Percentiles rank a stretch among this genome's conserved stretches.
Evolutionary conservation across 176 grass and related monocot species (phyloP).

Genomic region (Avena sativa): DNA sequence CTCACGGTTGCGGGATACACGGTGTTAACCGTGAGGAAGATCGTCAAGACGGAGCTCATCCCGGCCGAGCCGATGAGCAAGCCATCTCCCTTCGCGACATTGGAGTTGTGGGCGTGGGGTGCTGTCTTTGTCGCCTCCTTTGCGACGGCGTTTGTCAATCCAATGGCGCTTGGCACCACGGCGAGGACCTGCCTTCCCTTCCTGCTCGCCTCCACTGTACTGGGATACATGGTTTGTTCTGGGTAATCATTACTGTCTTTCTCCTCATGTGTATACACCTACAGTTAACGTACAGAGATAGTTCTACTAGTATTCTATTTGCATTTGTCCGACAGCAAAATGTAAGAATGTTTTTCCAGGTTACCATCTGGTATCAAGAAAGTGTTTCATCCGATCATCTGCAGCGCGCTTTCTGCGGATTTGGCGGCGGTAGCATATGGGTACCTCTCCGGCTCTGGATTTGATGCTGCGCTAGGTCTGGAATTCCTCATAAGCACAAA

Average conservation of each 20-base stretch:
- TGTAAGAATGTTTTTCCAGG: slow-evolving; percentile 47
- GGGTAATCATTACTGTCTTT: slow-evolving; percentile 55
- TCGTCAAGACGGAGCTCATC: slow-evolving; percentile 77
- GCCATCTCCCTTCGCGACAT: slow-evolving; percentile 60
- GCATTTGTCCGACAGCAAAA: background rate
- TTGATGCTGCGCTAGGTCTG: slow-evolving; percentile 87
- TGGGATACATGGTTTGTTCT: slow-evolving; percentile 92
- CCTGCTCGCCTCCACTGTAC: slow-evolving; percentile 74
- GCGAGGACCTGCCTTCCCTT: slow-evolving; percentile 87
- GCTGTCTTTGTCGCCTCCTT: slow-evolving; percentile 64
- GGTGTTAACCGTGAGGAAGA: slow-evolving; percentile 66
- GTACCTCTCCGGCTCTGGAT: slow-evolving; percentile 57
- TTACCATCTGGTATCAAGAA: slow-evolving; percentile 69
- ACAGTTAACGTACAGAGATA: too few species aligned
- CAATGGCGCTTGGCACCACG: slow-evolving; percentile 65
- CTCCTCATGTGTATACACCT: too few species aligned
- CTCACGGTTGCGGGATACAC: slow-evolving; percentile 75
- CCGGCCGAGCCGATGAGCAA: slow-evolving; percentile 85
- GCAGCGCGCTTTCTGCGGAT: slow-evolving; percentile 77
- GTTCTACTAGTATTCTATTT: background rate
- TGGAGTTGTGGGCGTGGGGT: slow-evolving; percentile 64
- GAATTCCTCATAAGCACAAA: slow-evolving; percentile 28
- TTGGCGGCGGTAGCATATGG: slow-evolving; percentile 67
- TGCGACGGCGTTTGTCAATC: slow-evolving; percentile 54
- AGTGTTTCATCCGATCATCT: slow-evolving; percentile 90